Conservation (phyloP, 768 basidiomycete genomes). For the Amylocystis lapponica region DNA sequence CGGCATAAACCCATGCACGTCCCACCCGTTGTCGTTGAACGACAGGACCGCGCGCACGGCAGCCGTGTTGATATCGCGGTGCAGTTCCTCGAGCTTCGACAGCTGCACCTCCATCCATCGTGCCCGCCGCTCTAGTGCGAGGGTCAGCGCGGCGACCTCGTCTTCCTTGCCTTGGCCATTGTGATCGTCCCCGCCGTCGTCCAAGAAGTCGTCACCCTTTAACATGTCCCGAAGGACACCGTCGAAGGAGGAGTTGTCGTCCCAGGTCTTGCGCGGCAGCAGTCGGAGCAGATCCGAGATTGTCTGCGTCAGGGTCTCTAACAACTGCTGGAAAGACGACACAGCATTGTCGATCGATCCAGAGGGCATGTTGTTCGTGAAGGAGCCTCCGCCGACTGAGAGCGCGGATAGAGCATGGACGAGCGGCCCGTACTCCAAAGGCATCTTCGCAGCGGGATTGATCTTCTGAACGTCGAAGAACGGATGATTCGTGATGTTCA, state of each 20-base stretch:
- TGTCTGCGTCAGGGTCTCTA: constrained; percentile 86
- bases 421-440: constrained; percentile 77
- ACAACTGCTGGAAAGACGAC: constrained; percentile 81
- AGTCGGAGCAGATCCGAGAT: constrained; percentile 83
- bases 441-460: constrained; percentile 72
- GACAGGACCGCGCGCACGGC: constrained; percentile 77
- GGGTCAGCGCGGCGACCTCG: constrained; percentile 78
- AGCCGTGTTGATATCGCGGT: constrained; percentile 86
- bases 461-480: constrained; percentile 72
- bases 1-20: constrained; percentile 61
- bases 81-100: constrained; percentile 82
- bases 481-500: constrained; percentile 64
- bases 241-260: constrained; percentile 85
- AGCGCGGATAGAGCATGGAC: constrained; percentile 83
- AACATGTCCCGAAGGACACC: constrained; percentile 84
- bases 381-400: constrained; percentile 80
- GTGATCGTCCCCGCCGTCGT: constrained; percentile 67
- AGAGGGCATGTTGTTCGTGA: constrained; percentile 77
- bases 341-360: constrained; percentile 90
- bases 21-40: constrained; percentile 86
- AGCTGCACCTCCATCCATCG: constrained; percentile 92
- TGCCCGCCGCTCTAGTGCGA: constrained; percentile 83
- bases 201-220: constrained; percentile 81
- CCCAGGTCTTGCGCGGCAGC: constrained; percentile 85
- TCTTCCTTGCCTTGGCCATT: constrained; percentile 64